Conservation (phyloP, 352 stramenopile genomes). For the Globisporangium barbulae region DNA sequence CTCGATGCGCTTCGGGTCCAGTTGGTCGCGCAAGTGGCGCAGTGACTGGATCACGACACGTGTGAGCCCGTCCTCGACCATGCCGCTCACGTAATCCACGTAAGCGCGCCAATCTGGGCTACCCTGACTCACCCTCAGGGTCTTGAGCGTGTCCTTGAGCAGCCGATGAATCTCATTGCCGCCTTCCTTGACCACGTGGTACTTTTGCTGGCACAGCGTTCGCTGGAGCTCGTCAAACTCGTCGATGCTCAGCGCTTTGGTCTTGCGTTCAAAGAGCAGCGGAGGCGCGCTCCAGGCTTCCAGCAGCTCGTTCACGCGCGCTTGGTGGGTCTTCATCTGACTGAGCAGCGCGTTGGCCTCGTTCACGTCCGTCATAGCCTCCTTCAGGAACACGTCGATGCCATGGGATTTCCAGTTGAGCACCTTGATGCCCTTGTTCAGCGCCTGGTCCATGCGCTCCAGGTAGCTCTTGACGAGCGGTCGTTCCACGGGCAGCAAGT, state of each 20-base stretch:
- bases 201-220: conserved; percentile 70
- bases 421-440: conserved; percentile 86
- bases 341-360: conserved; percentile 83
- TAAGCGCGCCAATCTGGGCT: conserved; percentile 92
- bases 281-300: conserved; percentile 67
- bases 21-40: conserved; percentile 65
- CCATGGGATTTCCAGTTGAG: conserved; percentile 94
- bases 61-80: conserved; percentile 83
- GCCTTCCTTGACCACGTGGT: conserved; percentile 85
- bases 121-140: conserved; percentile 85
- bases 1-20: conserved; percentile 81
- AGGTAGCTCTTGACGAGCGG: conserved; percentile 87
- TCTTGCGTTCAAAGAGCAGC: conserved; percentile 85
- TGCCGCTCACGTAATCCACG: conserved; percentile 90
- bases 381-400: conserved; percentile 91
- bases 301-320: conserved; percentile 73
- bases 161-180: conserved; percentile 85
- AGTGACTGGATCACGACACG: conserved; percentile 75
- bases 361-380: conserved; percentile 87
- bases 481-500: conserved; percentile 85
- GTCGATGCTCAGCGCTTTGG: conserved; percentile 70
- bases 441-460: conserved; percentile 87
- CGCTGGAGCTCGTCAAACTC: conserved; percentile 89
- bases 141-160: conserved; percentile 89
- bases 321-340: conserved; percentile 87